phyloP scores from a whole-genome alignment of 2,329 filamentous ascomycete genomes.

The Fusarium bulbicola region DNA sequence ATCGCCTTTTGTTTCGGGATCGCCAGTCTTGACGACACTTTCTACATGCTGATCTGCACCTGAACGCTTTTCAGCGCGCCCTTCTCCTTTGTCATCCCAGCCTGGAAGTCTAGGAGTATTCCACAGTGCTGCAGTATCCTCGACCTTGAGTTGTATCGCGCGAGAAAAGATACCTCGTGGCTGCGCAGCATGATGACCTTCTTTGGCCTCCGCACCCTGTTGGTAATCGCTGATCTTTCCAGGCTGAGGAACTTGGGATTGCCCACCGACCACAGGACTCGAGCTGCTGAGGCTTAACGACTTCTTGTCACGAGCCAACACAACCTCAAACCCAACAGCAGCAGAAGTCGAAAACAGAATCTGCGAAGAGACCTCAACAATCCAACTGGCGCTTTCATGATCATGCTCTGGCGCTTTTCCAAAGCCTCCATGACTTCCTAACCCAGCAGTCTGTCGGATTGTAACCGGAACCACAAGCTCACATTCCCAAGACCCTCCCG shows the following conservation, averaged over 20 bases:
- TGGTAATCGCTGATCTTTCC: conserved; percentile 82
- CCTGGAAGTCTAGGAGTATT: conserved; percentile 86
- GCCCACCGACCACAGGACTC: conserved; percentile 56
- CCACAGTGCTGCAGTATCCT: conserved; percentile 92
- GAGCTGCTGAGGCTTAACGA: conserved; percentile 73
- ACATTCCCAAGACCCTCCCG: conserved; percentile 86
- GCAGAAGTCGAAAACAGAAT: conserved; percentile 93
- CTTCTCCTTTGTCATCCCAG: conserved; percentile 59
- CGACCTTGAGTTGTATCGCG: conserved; percentile 79
- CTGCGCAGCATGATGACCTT: conserved; percentile 69
- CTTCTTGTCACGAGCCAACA: conserved; percentile 86
- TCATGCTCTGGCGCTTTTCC: conserved; percentile 56
- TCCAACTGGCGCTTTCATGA: conserved; percentile 76
- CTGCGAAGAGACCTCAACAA: conserved; percentile 91
- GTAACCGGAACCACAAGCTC: conserved; percentile 82
- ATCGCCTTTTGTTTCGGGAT: conserved; percentile 42
- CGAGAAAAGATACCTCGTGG: conserved; percentile 84
- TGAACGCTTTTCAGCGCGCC: conserved; percentile 33
- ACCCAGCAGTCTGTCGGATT: conserved; percentile 72
- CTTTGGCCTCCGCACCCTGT: conserved; percentile 65
- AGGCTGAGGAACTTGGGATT: conserved; percentile 65
- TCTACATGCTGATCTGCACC: conserved; percentile 47
- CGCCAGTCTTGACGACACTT: conserved; percentile 47
- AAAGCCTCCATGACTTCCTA: conserved; percentile 56
- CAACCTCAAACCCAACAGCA: conserved; percentile 85